These are phyloP conservation scores for Salix brachista DNA, from an alignment of 345 rosid genomes.

Conservation along the genomic window DNA sequence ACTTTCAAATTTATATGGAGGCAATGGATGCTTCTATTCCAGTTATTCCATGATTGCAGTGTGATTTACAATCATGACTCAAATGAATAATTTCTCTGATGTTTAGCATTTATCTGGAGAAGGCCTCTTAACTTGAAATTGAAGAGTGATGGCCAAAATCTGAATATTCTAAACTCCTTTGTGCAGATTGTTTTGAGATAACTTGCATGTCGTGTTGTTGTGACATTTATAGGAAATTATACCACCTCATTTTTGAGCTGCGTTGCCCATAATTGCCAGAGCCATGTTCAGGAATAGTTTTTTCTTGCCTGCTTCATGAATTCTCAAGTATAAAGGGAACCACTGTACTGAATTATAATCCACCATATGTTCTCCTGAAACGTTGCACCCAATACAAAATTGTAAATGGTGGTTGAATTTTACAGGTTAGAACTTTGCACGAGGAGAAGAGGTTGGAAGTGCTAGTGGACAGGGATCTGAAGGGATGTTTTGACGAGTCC, in stretches of 20 bases:
- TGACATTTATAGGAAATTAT: not conserved
- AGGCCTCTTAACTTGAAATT: not conserved
- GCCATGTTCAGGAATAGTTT: not conserved
- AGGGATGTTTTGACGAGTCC: conserved; percentile 56
- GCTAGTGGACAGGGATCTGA: conserved; percentile 70
- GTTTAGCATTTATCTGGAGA: not conserved
- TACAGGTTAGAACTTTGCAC: conserved; percentile 71
- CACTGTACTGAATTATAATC: not conserved
- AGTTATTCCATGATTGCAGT: not conserved
- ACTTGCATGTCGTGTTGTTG: not conserved
- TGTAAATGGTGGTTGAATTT: conserved; percentile 2
- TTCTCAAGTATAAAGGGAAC: not conserved
- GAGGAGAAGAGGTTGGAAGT: conserved; percentile 67
- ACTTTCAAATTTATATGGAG: not conserved
- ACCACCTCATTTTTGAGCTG: not conserved
- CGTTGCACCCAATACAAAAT: not conserved
- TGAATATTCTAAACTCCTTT: not conserved
- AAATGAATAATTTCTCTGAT: not conserved
- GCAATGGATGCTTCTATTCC: not conserved
- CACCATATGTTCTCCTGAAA: not conserved
- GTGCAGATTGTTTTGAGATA: not conserved
- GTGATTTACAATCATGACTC: not conserved
- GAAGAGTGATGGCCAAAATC: not conserved
- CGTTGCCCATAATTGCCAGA: not conserved
- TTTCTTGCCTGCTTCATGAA: not conserved